Evolutionary conservation across 2,329 filamentous ascomycete species (phyloP), one percentile per base, ranked within the genome.

Genomic region (Xylariales sp.): DNA sequence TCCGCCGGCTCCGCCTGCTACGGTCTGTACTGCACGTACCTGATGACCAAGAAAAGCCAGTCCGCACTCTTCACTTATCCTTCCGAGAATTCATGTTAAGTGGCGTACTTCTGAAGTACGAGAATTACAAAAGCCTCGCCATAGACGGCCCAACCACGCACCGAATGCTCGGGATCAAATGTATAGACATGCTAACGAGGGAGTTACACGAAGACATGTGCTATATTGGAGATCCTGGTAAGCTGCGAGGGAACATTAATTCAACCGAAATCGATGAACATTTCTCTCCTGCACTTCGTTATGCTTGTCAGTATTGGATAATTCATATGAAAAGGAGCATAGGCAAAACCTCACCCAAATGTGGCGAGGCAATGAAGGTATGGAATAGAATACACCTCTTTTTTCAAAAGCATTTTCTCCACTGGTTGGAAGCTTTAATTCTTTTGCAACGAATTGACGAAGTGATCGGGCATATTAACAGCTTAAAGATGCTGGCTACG

Each of bases 371-470:
- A n/a, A n/a, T n/a, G n/a, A n/a, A n/a, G n/a, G n/a, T n/a, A n/a
- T n/a, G n/a, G n/a, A n/a, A 53, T 31, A 16, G 46, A 19, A 51
- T 55, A 5, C 43, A 65, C 35, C 1, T 35, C 1, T 70, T 70
- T 42, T 46, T 70, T 5, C 41, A 50, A 11, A 8, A 42, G 12
- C 58, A 67, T 44, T 52, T 69, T 35, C 61, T 70, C 4, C 50
- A 69, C 36, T 69, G 62, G 65, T 43, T 68, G 2, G 63, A 69
- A 46, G 59, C 55, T 5, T 44, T 67, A 15, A 58, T 57, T 32
- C 43, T 63, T 6, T 47, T 66, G 25, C 50, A 51, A 11, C 45
- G 29, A 37, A 13, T 24, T 25, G 44, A 24, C 11, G 40, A 44
- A 46, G 53, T 43, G 18, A 21, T 53, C 20, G 19, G 37, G 17